Percentiles rank a stretch among this genome's conserved stretches.
Evolutionary conservation across 495 filamentous ascomycete species (phyloP).

Genomic region (Ascobolus immersus): DNA sequence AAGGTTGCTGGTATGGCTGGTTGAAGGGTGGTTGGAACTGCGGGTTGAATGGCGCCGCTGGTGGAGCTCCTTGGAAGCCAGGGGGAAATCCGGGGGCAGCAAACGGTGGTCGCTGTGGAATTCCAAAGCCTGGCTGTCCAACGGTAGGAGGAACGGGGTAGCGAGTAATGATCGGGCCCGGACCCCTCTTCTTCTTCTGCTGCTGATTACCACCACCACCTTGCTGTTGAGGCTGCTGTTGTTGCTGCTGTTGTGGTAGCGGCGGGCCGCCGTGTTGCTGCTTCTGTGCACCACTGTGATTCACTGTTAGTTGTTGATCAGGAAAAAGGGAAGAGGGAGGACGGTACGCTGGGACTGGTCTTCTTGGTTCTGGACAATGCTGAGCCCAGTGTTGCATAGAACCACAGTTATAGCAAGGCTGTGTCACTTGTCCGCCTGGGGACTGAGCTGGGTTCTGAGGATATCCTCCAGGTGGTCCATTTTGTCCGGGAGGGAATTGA

Average conservation of each 20-base stretch:
- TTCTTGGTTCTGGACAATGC: constrained; percentile 22
- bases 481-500: constrained; percentile 6
- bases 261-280: background rate
- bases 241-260: no score
- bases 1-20: constrained; percentile 13
- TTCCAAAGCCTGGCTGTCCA: constrained; percentile 7
- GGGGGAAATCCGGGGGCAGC: constrained; percentile 1
- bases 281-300: constrained; percentile 3
- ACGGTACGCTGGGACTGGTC: constrained; percentile 34
- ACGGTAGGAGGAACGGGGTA: constrained; percentile 13
- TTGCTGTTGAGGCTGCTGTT: no score
- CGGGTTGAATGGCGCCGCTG: constrained; percentile 6
- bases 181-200: constrained; percentile 18
- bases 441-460: constrained; percentile 10
- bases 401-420: constrained; percentile 24
- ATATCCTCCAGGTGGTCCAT: constrained; percentile 9
- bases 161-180: constrained; percentile 19
- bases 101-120: constrained; percentile 10
- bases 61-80: constrained; percentile 10
- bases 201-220: constrained; percentile 11
- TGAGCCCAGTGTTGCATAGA: constrained; percentile 20
- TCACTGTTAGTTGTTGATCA: constrained; percentile 5
- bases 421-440: constrained; percentile 8
- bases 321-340: constrained; percentile 1
- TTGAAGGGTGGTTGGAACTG: constrained; percentile 8